Evolutionary conservation across 306 rosid genomes (phyloP), one percentile per base, ranked within the genome.

Genomic region (Medicago arabica): DNA sequence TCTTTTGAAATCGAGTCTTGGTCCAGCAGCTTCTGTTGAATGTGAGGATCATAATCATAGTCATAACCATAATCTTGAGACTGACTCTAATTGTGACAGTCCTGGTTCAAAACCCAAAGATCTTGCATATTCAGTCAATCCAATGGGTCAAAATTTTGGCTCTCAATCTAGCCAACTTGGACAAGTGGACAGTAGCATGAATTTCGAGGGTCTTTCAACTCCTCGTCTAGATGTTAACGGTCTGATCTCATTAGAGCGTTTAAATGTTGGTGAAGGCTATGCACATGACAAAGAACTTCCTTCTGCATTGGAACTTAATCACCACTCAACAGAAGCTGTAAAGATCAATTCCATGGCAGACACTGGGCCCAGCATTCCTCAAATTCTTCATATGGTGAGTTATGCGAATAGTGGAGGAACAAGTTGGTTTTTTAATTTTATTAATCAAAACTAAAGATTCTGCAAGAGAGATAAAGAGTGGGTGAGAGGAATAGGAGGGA

Each of bases 311-410:
- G 90, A 87, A 55, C 81, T 76, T 68, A 78, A 84, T 63, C 87
- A 84, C 46, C 82, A 82, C 69, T 79, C 81, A 54, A 86, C 72
- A 44, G 89, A 88, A 75, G 76, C 83, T 83, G 53, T 77, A 16
- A 88, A 84, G 78, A 74, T 81, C 46, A 87, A 79, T 71, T 74
- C 91, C 39, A 19, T 80, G 80, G 81, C 85, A 12, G 97, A 90
- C 74, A 54, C 91, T 41, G 85, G 88, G 61, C 96, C 96, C 75
- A 89, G 99, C 90, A 91, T 96, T 74, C 99, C 98, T 65, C 98
- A 92, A 85, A 83, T 96, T 87, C 98, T 96, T 81, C 93, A 92
- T 79, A 73, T 79, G 87, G 99, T 92, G 85, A 88, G 98, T 89
- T 18, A 74, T 81, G 78, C 76, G 57, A 19, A 59, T 76, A 23